Evolutionary conservation across 495 filamentous ascomycete genomes (phyloP), one percentile per base, ranked within the genome.

Genomic region (Lasiosphaeria ovina): DNA sequence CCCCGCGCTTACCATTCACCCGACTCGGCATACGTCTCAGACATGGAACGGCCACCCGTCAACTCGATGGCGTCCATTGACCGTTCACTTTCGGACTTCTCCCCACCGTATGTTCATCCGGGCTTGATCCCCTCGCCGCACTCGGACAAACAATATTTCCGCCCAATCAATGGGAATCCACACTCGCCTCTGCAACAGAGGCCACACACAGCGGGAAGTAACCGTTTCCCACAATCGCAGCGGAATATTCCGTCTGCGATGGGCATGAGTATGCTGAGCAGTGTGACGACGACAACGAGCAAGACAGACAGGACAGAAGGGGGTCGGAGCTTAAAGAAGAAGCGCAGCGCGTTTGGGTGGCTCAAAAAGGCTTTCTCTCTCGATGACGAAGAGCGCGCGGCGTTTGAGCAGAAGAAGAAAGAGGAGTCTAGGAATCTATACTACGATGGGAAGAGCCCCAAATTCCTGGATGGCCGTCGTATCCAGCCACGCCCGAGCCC

Each of bases 261-360:
- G 73, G 79, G 76, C 31, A 82, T 83, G 80, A 80, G 79, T 60
- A 77, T 76, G 72, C 67, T 77, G 53, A 78, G 77, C 62, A 75
- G 71, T 52, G 68, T 72, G 17, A 77, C 74, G 31, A 72, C 73
- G 32, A 66, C 72, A 55, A 70, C 63, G 10, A 61, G 61, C 12
- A 63, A 69, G 6, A 71, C 62, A 0, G 63, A 54, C 4, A 58
- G 34, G 8, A 51, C 34, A 2, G 24, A 24, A 24, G 24, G 24
- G 24, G 17, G 1, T 35, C 44, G 36, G 64, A 9, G 74, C 49
- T 51, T 83, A 35, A 83, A 83, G 65, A 84, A 84, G 75, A 84
- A 84, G 72, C 71, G 79, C 33, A 84, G 82, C 66, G 81, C 79
- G 7, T 84, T 84, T 57, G 80, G 81, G 14, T 84, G 82, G 82